Base-by-base conservation (phyloP, 495 filamentous ascomycete species). In the Tuber brumale region DNA sequence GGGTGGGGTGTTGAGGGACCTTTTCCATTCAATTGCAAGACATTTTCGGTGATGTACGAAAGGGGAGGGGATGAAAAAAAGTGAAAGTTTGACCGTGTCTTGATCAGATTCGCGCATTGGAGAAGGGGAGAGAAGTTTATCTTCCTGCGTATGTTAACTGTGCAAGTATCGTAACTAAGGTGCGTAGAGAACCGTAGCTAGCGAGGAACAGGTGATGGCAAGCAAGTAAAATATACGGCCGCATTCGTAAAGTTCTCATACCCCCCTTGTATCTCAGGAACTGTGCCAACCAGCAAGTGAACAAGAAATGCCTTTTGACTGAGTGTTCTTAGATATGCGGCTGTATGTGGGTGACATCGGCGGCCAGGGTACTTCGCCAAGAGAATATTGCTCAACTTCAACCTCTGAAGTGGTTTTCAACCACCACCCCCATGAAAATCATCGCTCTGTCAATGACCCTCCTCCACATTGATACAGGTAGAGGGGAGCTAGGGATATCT, bases 1-100 rank as follows among this genome's bases (percentile, higher is more conserved):
- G n/a, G 3, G 57, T 61, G 57, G 57, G 57, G 57, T 61, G 10
- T 27, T 61, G n/a, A 31, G 5, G n/a, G 9, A 5, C 10, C 51
- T 16, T 27, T 61, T 61, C 10, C 31, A 16, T 27, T 31, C 18
- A 27, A 57, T 61, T 31, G 23, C 48, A 16, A 31, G 51, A 61
- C 51, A 61, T 61, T 61, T 61, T 61, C 14, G 51, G n/a, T 61
- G n/a, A 61, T 61, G 51, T n/a, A 61, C n/a, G 51, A 31, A n/a
- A 31, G 51, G n/a, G 10, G 8, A 31, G 44, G 44, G 16, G 16
- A 31, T 4, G 12, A 31, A 61, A 31, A 61, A 31, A n/a, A 4
- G n/a, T n/a, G 27, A 61, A 61, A 31, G 57, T 57, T 57, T 57
- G 51, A 61, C 27, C 57, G 57, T 61, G 57, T 31, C 57, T 16